Base-by-base conservation (phyloP, 495 filamentous ascomycete genomes). In the Xylaria curta region DNA sequence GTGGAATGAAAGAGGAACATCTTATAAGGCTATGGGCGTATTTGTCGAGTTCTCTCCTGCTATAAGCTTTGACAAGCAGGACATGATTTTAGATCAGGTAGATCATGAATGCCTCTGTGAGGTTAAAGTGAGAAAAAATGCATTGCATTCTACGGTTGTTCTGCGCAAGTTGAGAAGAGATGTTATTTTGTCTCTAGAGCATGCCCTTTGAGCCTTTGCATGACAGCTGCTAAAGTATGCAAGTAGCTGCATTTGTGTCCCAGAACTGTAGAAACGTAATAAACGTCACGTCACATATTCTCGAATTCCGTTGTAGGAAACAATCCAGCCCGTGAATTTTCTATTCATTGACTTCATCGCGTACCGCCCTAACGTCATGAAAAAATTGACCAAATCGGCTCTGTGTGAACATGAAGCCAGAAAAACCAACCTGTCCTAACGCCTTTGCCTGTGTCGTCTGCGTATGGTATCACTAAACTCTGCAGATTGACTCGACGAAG, bases 51-150 rank as follows among this genome's bases (percentile, higher is more conserved):
- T 44, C 13, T 42, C 17, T 46, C 19, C 31, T 40, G 17, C 26
- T 7, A 10, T 15, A 31, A 12, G 56, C 26, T 36, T n/a, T 12
- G 12, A 56, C 26, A 19, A 44, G 60, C 38, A 62, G 36, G 33
- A 62, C 42, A 38, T 3, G 24, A 26, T 26, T 21, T 62, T 62
- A 62, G 26, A 65, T 65, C 40, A 64, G 40, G 62, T 33, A 49
- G 15, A 64, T 64, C 31, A 66, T 40, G 1, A n/a, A 38, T 51
- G 17, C 40, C 46, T 31, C 44, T 49, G 44, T 26, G 44, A 51
- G 44, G 26, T n/a, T 66, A 46, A 31, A 66, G 31, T 15, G 31
- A 53, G 26, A 38, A 15, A 24, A 38, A 1, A 1, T 19, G 21
- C 3, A 15, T 66, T 19, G n/a, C n/a, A 26, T 40, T 13, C 46